Evolutionary conservation across 2,329 filamentous ascomycete species (phyloP), one percentile per base, ranked within the genome.

Genomic region (Mariannaea elegans): DNA sequence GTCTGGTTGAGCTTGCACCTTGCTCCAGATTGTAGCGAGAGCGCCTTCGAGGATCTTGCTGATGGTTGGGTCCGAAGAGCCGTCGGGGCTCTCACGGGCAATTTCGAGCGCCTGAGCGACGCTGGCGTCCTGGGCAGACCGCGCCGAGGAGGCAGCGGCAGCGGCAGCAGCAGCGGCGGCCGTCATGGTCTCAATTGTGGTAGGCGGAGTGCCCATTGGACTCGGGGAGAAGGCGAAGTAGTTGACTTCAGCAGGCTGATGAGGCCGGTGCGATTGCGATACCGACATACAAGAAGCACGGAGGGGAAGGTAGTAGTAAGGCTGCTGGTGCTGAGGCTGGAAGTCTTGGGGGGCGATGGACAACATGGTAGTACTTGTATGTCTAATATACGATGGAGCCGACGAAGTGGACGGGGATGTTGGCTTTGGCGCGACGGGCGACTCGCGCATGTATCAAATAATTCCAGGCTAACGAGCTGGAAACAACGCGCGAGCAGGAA

Each of bases 101-200:
- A 91, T 85, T 70, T 94, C 88, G 54, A 96, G 82, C 21, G 91
- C 91, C 73, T 88, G 84, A 62, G 86, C 81, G 56, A 93, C 85
- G 53, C 76, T 78, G 63, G 79, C 69, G 31, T 77, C 74, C 47
- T 76, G 71, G 56, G 58, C 52, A 63, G 65, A 56, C 47, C 36
- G 61, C 42, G 56, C 62, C 47, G 60, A 61, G 57, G 58, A 51
- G n/a, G 64, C 59, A 39, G 62, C 58, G 24, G 56, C 48, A 48
- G 59, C 63, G 46, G 61, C 60, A 49, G 57, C 56, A 23, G 64
- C 57, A 47, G 62, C 56, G 32, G 56, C 44, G 45, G 66, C 61
- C 46, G 65, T 64, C 65, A 65, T 68, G 55, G 63, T 64, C 58
- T 57, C 58, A 45, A 51, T 57, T 41, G 48, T 59, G 32, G 59